Evolutionary conservation across 1,284 basidiomycete genomes (phyloP).

Genomic region (Schizopora paradoxa): DNA sequence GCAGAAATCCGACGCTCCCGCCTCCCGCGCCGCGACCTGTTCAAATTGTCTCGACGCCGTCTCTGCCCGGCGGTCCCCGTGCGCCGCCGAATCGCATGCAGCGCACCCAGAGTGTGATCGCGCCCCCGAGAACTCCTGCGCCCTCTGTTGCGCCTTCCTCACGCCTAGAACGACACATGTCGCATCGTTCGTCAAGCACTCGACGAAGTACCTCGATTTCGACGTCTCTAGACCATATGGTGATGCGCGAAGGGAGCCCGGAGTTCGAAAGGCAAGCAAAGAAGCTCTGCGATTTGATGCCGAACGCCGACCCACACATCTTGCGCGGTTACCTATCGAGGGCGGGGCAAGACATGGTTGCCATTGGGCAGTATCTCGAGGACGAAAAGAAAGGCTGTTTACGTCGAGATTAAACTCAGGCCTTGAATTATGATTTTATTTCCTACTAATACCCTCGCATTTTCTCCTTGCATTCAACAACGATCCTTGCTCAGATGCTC

Average conservation of each 20-base stretch:
- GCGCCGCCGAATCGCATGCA: slow-evolving; percentile 58
- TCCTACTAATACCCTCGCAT: neutral
- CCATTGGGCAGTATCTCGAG: slow-evolving; percentile 83
- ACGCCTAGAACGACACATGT: slow-evolving; percentile 5
- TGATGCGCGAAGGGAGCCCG: slow-evolving; percentile 4
- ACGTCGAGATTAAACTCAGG: slow-evolving; percentile 7
- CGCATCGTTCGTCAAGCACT: slow-evolving; percentile 2
- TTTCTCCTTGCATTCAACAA: no score
- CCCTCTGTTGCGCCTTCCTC: slow-evolving; percentile 28
- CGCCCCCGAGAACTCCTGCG: slow-evolving; percentile 32
- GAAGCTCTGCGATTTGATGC: slow-evolving; percentile 67
- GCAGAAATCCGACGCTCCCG: slow-evolving; percentile 25
- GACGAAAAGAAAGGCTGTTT: slow-evolving; percentile 72
- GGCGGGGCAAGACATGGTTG: slow-evolving; percentile 71
- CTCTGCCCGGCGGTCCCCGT: slow-evolving; percentile 70
- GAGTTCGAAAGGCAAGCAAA: slow-evolving; percentile 65
- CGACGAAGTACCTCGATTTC: slow-evolving; percentile 15
- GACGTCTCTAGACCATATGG: slow-evolving; percentile 7
- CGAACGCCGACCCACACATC: slow-evolving; percentile 65
- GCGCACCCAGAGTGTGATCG: slow-evolving; percentile 61
- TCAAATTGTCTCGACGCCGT: slow-evolving; percentile 40
- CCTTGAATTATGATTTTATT: neutral
- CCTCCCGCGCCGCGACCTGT: slow-evolving; percentile 29
- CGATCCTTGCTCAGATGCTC: no score
- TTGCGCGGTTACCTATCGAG: slow-evolving; percentile 69